A percentile compares a stretch with the other conserved stretches of the same genome.
Conservation (phyloP, 2,329 filamentous ascomycete genomes). For the Fusarium compactum region DNA sequence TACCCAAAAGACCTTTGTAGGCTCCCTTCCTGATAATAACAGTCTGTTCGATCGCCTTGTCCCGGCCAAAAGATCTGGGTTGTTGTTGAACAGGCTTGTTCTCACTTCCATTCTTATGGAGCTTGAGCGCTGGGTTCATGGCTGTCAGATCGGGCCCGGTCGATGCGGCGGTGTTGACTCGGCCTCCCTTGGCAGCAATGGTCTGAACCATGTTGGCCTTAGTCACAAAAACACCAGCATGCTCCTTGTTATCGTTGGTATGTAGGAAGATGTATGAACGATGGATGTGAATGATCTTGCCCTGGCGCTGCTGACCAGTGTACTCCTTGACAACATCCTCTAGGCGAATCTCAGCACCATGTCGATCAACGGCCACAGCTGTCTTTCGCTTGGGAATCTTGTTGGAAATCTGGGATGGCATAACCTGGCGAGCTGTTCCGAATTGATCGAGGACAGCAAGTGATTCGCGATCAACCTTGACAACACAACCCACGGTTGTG, state of each 20-base stretch:
- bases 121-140: conserved; percentile 92
- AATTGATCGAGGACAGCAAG: conserved; percentile 92
- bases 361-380: conserved; percentile 91
- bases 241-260: conserved; percentile 85
- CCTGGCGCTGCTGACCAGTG: conserved; percentile 85
- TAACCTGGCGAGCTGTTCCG: conserved; percentile 81
- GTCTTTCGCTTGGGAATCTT: conserved; percentile 85
- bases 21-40: conserved; percentile 88
- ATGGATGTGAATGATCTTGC: conserved; percentile 93
- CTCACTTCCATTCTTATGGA: conserved; percentile 69
- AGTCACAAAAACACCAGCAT: conserved; percentile 89
- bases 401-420: conserved; percentile 93
- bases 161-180: conserved; percentile 68
- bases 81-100: conserved; percentile 72
- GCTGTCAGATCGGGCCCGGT: conserved; percentile 82
- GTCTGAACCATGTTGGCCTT: conserved; percentile 88
- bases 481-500: conserved; percentile 90
- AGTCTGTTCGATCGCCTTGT: conserved; percentile 89
- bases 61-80: conserved; percentile 81
- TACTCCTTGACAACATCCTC: conserved; percentile 95
- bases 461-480: conserved; percentile 95
- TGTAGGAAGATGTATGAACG: conserved; percentile 92
- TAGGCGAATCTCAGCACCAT: conserved; percentile 90
- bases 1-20: conserved; percentile 92
- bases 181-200: conserved; percentile 92